Evolutionary conservation across 1,284 basidiomycete species (phyloP).

Genomic region (Ganoderma lucidum): DNA sequence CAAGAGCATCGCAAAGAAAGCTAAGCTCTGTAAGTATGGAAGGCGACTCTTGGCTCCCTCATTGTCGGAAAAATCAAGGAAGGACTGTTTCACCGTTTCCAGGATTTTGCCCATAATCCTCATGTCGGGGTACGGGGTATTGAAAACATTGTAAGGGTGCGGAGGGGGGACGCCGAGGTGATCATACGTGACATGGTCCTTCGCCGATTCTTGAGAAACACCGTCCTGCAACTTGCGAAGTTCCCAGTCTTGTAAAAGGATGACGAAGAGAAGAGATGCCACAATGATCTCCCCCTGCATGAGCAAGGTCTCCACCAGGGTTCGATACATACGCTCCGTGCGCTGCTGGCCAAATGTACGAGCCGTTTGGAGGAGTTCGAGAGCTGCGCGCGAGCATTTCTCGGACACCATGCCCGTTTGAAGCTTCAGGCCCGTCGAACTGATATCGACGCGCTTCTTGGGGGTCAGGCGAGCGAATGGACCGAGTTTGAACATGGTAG

Average conservation of each 20-base stretch:
- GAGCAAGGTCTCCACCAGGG: conserved; percentile 67
- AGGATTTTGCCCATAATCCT: conserved; percentile 31
- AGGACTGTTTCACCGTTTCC: conserved; percentile 23
- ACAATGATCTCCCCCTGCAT: conserved; percentile 80
- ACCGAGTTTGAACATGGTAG: conserved; percentile 23
- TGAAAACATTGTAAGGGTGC: conserved; percentile 3
- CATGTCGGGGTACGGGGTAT: conserved; percentile 27
- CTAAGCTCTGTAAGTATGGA: conserved; percentile 61
- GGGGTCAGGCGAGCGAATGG: conserved; percentile 24
- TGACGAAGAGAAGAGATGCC: conserved; percentile 71
- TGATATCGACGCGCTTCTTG: conserved; percentile 17
- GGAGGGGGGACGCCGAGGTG: conserved; percentile 15
- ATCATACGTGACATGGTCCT: conserved; percentile 18
- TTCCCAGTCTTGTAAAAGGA: conserved; percentile 72
- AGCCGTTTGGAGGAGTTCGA: conserved; percentile 61
- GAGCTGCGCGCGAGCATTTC: conserved; percentile 54
- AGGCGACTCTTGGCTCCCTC: conserved; percentile 31
- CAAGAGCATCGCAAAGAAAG: conserved; percentile 60
- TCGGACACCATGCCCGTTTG: conserved; percentile 42
- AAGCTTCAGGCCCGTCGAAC: conserved; percentile 33
- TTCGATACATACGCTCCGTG: conserved; percentile 65
- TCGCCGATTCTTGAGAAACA: conserved; percentile 4
- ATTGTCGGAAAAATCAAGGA: conserved; percentile 24
- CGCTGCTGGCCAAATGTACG: conserved; percentile 61
- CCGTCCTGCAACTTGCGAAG: conserved; percentile 33